These are phyloP conservation scores for Citrus glauca DNA, from an alignment of 345 rosid genomes.

Conservation along the genomic window DNA sequence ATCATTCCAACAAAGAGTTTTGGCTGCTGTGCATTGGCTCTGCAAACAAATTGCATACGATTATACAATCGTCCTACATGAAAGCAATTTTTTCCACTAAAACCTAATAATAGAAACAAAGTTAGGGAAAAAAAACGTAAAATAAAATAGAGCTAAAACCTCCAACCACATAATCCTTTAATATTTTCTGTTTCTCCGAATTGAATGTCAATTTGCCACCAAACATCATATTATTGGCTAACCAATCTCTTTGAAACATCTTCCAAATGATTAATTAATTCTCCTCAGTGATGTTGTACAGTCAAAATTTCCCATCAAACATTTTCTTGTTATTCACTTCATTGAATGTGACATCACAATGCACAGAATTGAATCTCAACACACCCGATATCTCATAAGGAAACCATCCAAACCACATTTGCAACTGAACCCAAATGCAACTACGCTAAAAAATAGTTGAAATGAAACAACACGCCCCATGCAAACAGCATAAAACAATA, in stretches of 20 bases:
- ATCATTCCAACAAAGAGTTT: constrained; percentile 93
- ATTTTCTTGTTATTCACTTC: not conserved
- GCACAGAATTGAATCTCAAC: not conserved
- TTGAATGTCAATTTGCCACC: not conserved
- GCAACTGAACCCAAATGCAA: not conserved
- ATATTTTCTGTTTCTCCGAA: not conserved
- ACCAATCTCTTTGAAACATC: not conserved
- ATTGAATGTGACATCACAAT: not conserved
- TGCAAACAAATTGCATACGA: constrained; percentile 17
- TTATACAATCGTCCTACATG: not conserved
- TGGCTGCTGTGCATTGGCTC: constrained; percentile 94
- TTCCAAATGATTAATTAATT: not conserved
- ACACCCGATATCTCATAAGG: not conserved
- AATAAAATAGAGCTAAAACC: not conserved
- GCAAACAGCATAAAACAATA: not conserved
- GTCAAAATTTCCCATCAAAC: not conserved
- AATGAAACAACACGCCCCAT: not conserved
- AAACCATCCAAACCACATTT: not conserved
- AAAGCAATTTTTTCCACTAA: not conserved
- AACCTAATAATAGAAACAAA: not conserved
- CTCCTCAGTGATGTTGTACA: not conserved
- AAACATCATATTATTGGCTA: not conserved
- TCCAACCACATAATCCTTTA: not conserved
- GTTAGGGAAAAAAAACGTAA: not conserved
- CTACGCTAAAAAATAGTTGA: not conserved